A percentile compares a stretch with the other conserved stretches of the same genome.
Evolutionary conservation across 2,329 filamentous ascomycete species (phyloP).

Genomic region (Colletotrichum godetiae): DNA sequence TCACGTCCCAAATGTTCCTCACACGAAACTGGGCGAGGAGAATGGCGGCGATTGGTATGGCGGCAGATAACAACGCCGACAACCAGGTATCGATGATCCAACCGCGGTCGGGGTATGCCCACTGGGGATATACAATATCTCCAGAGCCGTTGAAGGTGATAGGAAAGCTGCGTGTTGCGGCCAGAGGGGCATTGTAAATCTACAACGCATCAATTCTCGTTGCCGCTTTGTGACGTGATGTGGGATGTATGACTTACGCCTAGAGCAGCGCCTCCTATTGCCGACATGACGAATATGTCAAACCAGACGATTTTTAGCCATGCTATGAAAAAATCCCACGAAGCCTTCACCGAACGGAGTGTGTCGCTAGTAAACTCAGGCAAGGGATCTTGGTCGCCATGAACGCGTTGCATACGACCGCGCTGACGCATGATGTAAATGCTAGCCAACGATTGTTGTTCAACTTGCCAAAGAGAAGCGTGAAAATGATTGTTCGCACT

Average conservation of each 20-base stretch:
- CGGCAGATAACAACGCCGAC: conserved; percentile 65
- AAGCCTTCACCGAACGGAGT: not conserved
- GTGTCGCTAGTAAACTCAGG: conserved; percentile 23
- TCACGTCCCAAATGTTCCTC: conserved; percentile 67
- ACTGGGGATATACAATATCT: conserved; percentile 71
- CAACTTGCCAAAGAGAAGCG: not conserved
- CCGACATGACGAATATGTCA: conserved; percentile 69
- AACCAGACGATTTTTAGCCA: conserved; percentile 70
- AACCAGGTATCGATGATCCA: conserved; percentile 71
- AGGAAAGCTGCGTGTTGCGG: conserved; percentile 69
- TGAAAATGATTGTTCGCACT: not conserved
- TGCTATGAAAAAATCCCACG: conserved; percentile 9
- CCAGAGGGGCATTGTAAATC: conserved; percentile 66
- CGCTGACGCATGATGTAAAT: not conserved
- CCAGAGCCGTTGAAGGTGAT: conserved; percentile 67
- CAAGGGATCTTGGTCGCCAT: not conserved
- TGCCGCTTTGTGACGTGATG: conserved; percentile 18
- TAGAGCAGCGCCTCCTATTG: conserved; percentile 57
- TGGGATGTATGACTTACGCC: conserved; percentile 38
- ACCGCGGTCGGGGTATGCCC: conserved; percentile 72
- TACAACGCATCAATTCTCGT: conserved; percentile 45
- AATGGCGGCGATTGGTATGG: conserved; percentile 69
- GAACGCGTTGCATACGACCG: not conserved
- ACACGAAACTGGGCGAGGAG: conserved; percentile 68
- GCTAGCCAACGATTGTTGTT: not conserved